Conservation (phyloP, 2,329 filamentous ascomycete species). For the Dryadomyces quercus-mongolicae region DNA sequence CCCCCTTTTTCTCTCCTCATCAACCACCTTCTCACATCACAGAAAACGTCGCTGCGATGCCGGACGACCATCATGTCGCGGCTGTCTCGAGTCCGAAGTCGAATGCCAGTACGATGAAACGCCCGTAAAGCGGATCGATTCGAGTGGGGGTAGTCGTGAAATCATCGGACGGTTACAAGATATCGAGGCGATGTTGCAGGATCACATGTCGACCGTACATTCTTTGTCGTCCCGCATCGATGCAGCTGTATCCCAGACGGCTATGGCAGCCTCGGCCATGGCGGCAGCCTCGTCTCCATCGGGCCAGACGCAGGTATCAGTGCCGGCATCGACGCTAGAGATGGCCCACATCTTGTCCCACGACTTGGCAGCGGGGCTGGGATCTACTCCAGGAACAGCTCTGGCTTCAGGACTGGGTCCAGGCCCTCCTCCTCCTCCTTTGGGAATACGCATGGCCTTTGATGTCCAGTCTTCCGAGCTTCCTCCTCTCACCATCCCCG, state of each 20-base stretch:
- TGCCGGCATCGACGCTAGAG: background rate
- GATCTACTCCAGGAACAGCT: too few species aligned
- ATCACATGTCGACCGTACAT: constrained; percentile 11
- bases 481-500: constrained; percentile 17
- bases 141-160: constrained; percentile 17
- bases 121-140: constrained; percentile 16
- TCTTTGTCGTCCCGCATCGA: constrained; percentile 7
- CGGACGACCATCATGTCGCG: constrained; percentile 14
- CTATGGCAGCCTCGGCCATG: too few species aligned
- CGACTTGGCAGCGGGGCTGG: background rate
- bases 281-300: too few species aligned
- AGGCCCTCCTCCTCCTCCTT: too few species aligned
- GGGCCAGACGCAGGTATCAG: too few species aligned
- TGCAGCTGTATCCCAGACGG: too few species aligned
- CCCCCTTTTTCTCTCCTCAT: background rate
- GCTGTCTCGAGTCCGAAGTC: constrained; percentile 16
- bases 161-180: constrained; percentile 16
- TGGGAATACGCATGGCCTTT: too few species aligned
- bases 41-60: constrained; percentile 20
- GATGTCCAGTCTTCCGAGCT: constrained; percentile 3
- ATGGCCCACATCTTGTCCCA: background rate
- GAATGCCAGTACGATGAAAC: constrained; percentile 18
- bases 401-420: too few species aligned
- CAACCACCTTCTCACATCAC: background rate
- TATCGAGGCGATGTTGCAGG: constrained; percentile 15